Percentiles rank a stretch among this genome's conserved stretches.
Conservation (phyloP, 768 basidiomycete genomes). For the Coprinopsis sp. region DNA sequence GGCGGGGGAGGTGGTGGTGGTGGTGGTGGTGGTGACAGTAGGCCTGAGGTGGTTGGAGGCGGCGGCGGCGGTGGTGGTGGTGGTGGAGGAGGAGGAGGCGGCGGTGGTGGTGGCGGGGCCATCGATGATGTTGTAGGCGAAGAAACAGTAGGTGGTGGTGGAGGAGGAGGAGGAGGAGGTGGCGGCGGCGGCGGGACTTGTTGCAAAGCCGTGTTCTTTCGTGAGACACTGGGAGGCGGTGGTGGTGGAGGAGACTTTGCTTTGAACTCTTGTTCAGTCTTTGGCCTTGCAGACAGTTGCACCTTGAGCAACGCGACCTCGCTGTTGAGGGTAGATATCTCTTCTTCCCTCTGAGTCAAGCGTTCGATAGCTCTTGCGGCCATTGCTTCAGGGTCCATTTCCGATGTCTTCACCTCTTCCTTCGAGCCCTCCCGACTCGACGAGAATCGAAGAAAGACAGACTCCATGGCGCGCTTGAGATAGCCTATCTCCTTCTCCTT, state of each 20-base stretch:
- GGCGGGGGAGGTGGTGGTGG: slow-evolving; percentile 16
- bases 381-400: slow-evolving; percentile 64
- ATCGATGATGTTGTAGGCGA: neutral
- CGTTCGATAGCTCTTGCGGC: slow-evolving; percentile 68
- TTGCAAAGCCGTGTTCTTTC: slow-evolving; percentile 15
- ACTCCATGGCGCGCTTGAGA: slow-evolving; percentile 82
- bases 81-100: slow-evolving; percentile 19
- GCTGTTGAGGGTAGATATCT: slow-evolving; percentile 47
- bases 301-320: slow-evolving; percentile 49
- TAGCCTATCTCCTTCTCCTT: slow-evolving; percentile 74
- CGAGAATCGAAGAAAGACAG: slow-evolving; percentile 77
- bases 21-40: slow-evolving; percentile 19
- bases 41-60: slow-evolving; percentile 18
- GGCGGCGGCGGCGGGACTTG: slow-evolving; percentile 13
- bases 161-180: neutral
- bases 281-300: slow-evolving; percentile 47
- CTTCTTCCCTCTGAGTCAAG: slow-evolving; percentile 62
- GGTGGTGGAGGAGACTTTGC: slow-evolving; percentile 60
- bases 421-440: slow-evolving; percentile 49
- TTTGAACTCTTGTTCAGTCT: slow-evolving; percentile 71
- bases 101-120: slow-evolving; percentile 13
- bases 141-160: neutral
- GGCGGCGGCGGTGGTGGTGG: slow-evolving; percentile 21
- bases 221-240: slow-evolving; percentile 35
- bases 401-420: slow-evolving; percentile 40